Percentiles rank a stretch among this genome's conserved stretches.
phyloP scores from a whole-genome alignment of 257 asterid species.

The Datura wrightii region DNA sequence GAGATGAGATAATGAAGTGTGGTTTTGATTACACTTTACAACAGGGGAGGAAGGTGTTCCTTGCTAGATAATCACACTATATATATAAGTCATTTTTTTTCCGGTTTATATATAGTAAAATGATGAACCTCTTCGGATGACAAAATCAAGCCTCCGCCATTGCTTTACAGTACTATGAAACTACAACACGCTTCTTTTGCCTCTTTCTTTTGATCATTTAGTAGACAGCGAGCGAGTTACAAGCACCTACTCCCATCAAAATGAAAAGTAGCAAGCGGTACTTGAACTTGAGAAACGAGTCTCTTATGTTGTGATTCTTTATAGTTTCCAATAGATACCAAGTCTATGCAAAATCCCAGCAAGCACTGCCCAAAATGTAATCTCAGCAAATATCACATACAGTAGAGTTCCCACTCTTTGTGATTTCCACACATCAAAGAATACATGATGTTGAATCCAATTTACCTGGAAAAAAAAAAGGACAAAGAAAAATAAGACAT shows the following conservation, averaged over 20 bases:
- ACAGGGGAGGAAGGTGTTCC: not conserved
- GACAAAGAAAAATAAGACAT: not conserved
- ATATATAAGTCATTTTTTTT: not conserved
- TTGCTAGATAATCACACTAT: not conserved
- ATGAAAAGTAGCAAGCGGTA: no score
- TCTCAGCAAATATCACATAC: conserved; percentile 87
- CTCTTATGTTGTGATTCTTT: conserved; percentile 12
- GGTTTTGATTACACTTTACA: conserved; percentile 5
- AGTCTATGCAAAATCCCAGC: conserved; percentile 74
- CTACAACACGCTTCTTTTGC: not conserved
- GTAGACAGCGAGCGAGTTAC: no score
- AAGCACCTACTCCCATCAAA: no score
- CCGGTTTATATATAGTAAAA: not conserved
- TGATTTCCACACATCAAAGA: conserved; percentile 77
- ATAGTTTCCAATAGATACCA: conserved; percentile 78
- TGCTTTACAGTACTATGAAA: no score
- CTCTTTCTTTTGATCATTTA: not conserved
- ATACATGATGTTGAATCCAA: conserved; percentile 79
- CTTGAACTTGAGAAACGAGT: no score
- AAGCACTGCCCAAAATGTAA: conserved; percentile 78
- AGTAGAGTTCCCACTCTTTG: conserved; percentile 70
- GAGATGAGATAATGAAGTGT: not conserved
- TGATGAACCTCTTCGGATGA: not conserved
- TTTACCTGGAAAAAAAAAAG: conserved; percentile 56
- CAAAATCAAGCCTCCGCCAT: not conserved